Conservation (phyloP, 345 rosid genomes). For the Lumnitzera racemosa region DNA sequence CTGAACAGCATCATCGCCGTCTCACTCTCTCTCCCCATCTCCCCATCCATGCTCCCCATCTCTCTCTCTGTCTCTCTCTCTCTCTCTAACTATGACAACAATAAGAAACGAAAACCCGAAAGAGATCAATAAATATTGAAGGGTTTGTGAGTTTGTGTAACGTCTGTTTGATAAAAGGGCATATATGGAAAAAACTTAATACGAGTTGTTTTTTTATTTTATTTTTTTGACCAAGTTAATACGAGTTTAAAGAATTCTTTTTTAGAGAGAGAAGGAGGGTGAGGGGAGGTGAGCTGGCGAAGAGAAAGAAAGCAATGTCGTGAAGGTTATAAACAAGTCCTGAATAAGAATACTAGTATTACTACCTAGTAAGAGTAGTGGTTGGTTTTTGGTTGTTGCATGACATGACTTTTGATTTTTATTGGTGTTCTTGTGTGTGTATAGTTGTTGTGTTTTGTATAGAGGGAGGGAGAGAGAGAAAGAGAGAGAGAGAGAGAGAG, state of each 20-base stretch:
- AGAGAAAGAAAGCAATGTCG: conserved; percentile 6
- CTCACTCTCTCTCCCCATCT: conserved; percentile 39
- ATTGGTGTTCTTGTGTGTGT: conserved; percentile 4
- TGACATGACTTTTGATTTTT: conserved; percentile 7
- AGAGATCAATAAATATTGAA: conserved; percentile 1
- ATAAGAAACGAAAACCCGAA: neutral
- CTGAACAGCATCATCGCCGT: conserved; percentile 47
- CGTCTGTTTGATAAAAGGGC: conserved; percentile 11
- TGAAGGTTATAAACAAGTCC: neutral
- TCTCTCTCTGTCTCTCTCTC: conserved; percentile 7
- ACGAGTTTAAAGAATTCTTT: too few species aligned
- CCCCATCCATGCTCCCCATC: conserved; percentile 60
- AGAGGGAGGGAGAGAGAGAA: conserved; percentile 2
- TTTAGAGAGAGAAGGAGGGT: conserved; percentile 13
- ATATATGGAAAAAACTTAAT: conserved; percentile 42
- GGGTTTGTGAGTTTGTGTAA: neutral
- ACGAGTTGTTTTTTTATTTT: conserved; percentile 9
- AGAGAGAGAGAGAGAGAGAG: conserved; percentile 12
- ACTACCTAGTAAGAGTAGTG: neutral
- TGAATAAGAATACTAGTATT: neutral
- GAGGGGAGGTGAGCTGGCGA: conserved; percentile 1
- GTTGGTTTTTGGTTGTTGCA: conserved; percentile 11
- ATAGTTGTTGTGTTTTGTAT: neutral
- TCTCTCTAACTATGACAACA: neutral
- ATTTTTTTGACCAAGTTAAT: too few species aligned